Conservation (phyloP, 1,284 basidiomycete species). For the Schizophyllum commune region DNA sequence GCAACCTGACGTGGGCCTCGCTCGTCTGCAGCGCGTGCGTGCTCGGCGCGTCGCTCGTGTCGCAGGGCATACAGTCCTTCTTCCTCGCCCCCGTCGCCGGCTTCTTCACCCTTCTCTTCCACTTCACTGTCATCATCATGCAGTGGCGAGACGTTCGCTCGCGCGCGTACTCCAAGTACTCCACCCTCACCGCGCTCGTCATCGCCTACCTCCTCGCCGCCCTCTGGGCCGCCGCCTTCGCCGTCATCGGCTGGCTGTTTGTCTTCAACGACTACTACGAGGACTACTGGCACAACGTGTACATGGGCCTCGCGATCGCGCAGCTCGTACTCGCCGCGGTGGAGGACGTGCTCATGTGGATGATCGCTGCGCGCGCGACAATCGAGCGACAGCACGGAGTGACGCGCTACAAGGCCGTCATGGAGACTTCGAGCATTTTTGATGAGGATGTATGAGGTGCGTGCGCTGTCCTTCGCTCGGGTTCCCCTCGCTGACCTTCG, state of each 20-base stretch:
- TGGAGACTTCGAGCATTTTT: neutral
- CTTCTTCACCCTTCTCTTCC: neutral
- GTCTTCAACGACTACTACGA: neutral
- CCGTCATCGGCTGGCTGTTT: neutral
- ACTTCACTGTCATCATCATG: neutral
- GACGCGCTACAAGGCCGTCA: neutral
- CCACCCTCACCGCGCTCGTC: neutral
- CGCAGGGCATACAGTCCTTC: neutral
- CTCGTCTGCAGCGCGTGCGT: neutral
- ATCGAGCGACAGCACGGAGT: neutral
- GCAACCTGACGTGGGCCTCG: neutral
- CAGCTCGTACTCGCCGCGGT: neutral
- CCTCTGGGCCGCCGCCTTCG: neutral
- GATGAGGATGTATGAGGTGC: neutral
- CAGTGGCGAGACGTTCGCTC: neutral
- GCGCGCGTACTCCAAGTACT: neutral
- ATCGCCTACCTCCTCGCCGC: neutral
- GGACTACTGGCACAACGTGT: neutral
- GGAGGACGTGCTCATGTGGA: neutral
- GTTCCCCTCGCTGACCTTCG: too few species aligned
- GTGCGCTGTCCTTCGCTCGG: neutral
- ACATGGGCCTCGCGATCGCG: neutral
- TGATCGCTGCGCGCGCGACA: neutral
- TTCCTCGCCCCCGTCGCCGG: neutral
- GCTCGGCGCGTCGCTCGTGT: neutral